Evolutionary conservation across 2,329 filamentous ascomycete genomes (phyloP).

Genomic region (Leptographium procerum): DNA sequence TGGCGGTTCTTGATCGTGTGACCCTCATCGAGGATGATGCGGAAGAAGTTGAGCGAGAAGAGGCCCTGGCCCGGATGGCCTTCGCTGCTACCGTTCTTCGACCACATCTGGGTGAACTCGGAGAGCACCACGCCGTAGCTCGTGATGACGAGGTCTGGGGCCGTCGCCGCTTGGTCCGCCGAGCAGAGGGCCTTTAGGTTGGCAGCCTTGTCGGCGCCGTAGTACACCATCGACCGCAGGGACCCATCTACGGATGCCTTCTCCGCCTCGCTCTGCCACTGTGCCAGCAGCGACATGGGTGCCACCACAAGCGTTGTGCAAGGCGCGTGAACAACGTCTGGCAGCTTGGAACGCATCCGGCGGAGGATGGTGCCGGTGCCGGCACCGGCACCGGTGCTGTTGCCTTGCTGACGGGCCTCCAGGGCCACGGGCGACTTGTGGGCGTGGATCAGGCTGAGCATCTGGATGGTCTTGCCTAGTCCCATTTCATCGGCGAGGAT

Average conservation of each 20-base stretch:
- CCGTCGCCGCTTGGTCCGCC: conserved; percentile 57
- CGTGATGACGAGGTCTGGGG: conserved; percentile 86
- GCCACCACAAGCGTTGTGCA: conserved; percentile 92
- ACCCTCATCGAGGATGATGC: conserved; percentile 88
- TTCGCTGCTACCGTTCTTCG: conserved; percentile 46
- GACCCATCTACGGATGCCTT: conserved; percentile 80
- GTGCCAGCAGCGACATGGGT: conserved; percentile 89
- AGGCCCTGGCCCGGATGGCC: conserved; percentile 57
- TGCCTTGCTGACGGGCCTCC: conserved; percentile 18
- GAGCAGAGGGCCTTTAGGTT: conserved; percentile 74
- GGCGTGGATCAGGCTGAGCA: conserved; percentile 85
- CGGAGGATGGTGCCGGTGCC: conserved; percentile 41
- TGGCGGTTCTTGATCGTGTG: conserved; percentile 85
- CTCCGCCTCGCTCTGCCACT: conserved; percentile 92
- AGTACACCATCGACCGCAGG: conserved; percentile 79
- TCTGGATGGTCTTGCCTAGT: conserved; percentile 94
- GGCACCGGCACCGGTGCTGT: no score
- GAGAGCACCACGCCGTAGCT: conserved; percentile 89
- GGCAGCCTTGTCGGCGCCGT: conserved; percentile 71
- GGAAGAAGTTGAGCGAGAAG: conserved; percentile 90
- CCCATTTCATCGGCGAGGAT: conserved; percentile 97
- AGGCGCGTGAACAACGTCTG: conserved; percentile 56
- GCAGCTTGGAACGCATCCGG: conserved; percentile 7
- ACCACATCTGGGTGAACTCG: conserved; percentile 67
- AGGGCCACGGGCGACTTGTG: conserved; percentile 52